Evolutionary conservation across 805 yeast genomes (phyloP), one percentile per base, ranked within the genome.

Genomic region (Wickerhamomyces strasburgensis): DNA sequence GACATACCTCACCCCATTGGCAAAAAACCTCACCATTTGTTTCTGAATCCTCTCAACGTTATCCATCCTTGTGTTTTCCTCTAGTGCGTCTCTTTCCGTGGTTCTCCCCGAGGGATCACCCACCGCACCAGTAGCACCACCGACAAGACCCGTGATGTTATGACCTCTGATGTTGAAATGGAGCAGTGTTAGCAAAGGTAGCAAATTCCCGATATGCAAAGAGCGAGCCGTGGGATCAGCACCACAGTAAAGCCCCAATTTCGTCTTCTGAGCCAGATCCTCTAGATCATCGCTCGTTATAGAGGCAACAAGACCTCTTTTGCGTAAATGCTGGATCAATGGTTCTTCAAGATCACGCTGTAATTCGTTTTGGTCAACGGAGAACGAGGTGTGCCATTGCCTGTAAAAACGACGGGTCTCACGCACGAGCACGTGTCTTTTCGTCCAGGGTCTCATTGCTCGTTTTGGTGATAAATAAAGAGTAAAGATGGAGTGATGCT

Each of bases 81-180:
- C 77, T 67, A 89, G 70, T 13, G 61, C 65, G 9, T 62, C 58
- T 39, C 98, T 69, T 53, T 88, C 97, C 0, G 89, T 75, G 0
- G 72, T 64, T 48, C 96, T 70, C 0, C 98, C 98, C 36, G 96
- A 85, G 6, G 98, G 98, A 58, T 93, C 98, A 6, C 98, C 98
- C 2, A 93, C 95, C 10, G 75, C 73, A 7, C 96, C 98, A 0
- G 98, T 93, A 5, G 98, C 98, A 17, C 95, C 95, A 14, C 96
- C 96, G 14, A 93, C 88, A 6, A 90, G 59, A 0, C 90, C 87
- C 6, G 80, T 76, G n/a, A 87, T 76, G 42, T 75, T 73, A 56
- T 88, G 96, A 2, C 98, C 98, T 24, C 93, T 66, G 23, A 88
- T 61, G 44, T 77, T 78, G 58, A 88, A 88, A 59, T 93, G 96